Evolutionary conservation across 2,329 filamentous ascomycete species (phyloP), one percentile per base, ranked within the genome.

Genomic region (Zelopaecilomyces penicillatus): DNA sequence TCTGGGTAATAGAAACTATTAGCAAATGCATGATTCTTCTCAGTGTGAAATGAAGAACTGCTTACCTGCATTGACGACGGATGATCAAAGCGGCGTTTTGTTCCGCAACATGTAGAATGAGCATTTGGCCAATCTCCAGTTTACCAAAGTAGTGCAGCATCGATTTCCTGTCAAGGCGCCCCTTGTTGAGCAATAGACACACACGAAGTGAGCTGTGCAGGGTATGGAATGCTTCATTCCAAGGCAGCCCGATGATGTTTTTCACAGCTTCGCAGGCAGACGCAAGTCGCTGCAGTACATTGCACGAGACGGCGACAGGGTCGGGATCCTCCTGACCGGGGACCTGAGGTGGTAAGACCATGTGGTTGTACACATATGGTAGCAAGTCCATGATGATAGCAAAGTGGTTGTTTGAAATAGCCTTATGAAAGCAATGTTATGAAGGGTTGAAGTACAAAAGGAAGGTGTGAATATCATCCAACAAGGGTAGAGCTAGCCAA

Each of bases 71-170:
- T 5, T 51, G 30, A 3, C 44, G 47, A 30, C 57, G 49, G 2
- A 65, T 46, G 3, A 66, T 42, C 2, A 66, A 30, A 2, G 53
- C 59, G 1, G 62, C 58, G 41, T 67, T 67, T 29, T 67, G 64
- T 2, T 50, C 41, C 4, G 42, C 39, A 10, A 61, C 26, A 5
- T 55, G 47, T 0, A 59, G 42, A 3, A 43, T 30, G 5, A 56
- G 46, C 45, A 43, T 29, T 1, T 42, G 8, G 0, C 29, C n/a
- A 8, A 26, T 39, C 1, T 35, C 29, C 8, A 52, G 37, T 27
- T 43, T 34, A 3, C 26, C n/a, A 19, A 44, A 45, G 1, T 48
- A 12, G n/a, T 37, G 30, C 2, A 19, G n/a, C n/a, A 47, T 9
- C 6, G 12, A 3, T 6, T 12, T 47, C 32, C 12, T 49, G 0